Percentiles rank a stretch among this genome's conserved stretches.
These are phyloP conservation scores for Mycogone perniciosa DNA, from an alignment of 2,329 filamentous ascomycete genomes.

Conservation along the genomic window DNA sequence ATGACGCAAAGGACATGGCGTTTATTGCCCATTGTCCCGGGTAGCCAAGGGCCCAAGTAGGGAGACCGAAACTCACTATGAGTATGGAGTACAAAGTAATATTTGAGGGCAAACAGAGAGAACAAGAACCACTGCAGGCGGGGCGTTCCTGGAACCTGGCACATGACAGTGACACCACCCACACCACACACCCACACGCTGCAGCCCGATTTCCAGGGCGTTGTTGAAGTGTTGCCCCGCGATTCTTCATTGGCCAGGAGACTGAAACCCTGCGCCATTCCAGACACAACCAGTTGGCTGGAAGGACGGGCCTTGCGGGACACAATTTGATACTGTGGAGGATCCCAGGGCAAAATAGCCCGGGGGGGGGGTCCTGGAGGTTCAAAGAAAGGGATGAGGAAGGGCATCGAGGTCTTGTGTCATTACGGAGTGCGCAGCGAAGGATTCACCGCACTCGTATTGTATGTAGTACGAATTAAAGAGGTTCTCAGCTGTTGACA, in stretches of 20 bases:
- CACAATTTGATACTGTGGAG: not conserved
- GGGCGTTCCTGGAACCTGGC: slow-evolving; percentile 31
- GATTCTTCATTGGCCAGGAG: slow-evolving; percentile 17
- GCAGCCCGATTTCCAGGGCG: slow-evolving; percentile 28
- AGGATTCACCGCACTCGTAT: too few relatives aligned
- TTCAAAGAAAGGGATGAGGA: too few relatives aligned
- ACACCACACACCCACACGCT: slow-evolving; percentile 17
- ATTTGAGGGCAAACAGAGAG: not conserved
- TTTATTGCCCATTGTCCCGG: too few relatives aligned
- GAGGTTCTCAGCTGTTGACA: too few relatives aligned
- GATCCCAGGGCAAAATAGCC: not conserved
- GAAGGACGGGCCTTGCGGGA: not conserved
- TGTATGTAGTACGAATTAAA: too few relatives aligned
- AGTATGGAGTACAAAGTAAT: too few relatives aligned
- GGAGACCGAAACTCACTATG: not conserved
- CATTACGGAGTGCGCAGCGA: too few relatives aligned
- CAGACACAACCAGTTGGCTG: not conserved
- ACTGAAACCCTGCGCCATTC: slow-evolving; percentile 16
- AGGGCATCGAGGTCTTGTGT: too few relatives aligned
- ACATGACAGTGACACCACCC: slow-evolving; percentile 11
- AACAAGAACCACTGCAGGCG: slow-evolving; percentile 18
- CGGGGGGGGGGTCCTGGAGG: too few relatives aligned
- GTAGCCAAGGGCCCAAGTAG: not conserved
- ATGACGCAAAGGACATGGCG: too few relatives aligned
- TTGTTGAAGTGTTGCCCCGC: slow-evolving; percentile 25